Percentiles rank a stretch among this genome's conserved stretches.
phyloP scores from a whole-genome alignment of 257 asterid genomes.

The Solanum rostratum region DNA sequence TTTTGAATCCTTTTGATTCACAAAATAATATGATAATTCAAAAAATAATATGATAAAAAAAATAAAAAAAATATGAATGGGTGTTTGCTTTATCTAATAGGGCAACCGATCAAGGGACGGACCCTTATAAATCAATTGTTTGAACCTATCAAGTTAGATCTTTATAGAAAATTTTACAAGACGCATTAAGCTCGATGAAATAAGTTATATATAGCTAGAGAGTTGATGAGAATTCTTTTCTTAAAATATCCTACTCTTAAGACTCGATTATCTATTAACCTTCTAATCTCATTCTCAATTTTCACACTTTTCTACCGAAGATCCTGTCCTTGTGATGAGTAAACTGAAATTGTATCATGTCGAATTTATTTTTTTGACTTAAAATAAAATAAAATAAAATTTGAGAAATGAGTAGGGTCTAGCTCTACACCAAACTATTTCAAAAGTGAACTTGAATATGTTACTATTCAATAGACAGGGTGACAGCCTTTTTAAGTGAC shows the following conservation, averaged over 20 bases:
- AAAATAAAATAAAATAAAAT: background rate
- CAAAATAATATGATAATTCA: fast-evolving
- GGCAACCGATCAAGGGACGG: background rate
- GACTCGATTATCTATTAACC: too few species aligned
- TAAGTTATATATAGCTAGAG: too few species aligned
- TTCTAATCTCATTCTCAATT: too few species aligned
- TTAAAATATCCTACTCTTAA: too few species aligned
- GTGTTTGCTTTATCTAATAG: too few species aligned
- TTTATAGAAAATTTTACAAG: too few species aligned
- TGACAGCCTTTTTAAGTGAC: background rate
- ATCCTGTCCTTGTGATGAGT: too few species aligned
- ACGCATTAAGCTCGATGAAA: too few species aligned
- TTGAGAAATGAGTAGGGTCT: background rate
- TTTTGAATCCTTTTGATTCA: background rate
- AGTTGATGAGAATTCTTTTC: background rate
- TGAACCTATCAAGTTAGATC: background rate
- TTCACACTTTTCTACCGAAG: too few species aligned
- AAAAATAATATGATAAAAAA: background rate
- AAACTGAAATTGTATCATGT: too few species aligned
- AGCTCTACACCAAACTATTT: background rate
- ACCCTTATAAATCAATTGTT: background rate
- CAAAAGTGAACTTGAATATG: background rate
- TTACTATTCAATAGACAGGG: background rate
- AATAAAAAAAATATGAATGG: background rate
- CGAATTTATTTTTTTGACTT: too few species aligned